These are phyloP conservation scores for Fusarium armeniacum DNA, from an alignment of 2,329 filamentous ascomycete species.

Conservation along the genomic window DNA sequence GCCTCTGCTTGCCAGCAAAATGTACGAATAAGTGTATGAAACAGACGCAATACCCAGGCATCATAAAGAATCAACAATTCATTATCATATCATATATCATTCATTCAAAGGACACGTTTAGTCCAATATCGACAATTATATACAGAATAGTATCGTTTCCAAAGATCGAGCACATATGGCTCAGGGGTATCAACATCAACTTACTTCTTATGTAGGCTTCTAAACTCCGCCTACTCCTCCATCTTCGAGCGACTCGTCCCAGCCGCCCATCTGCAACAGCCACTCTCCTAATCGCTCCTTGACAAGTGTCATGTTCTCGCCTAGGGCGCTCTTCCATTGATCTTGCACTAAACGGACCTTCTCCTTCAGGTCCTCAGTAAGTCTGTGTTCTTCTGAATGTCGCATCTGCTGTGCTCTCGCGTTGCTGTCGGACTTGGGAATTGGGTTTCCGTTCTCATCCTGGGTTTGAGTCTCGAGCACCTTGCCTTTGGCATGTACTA, in stretches of 20 bases:
- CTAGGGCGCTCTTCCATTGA: slow-evolving; percentile 91
- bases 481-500: slow-evolving; percentile 77
- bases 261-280: slow-evolving; percentile 83
- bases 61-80: slow-evolving; percentile 20
- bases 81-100: slow-evolving; percentile 42
- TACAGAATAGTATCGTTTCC: slow-evolving; percentile 42
- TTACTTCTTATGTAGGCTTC: slow-evolving; percentile 21
- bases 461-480: slow-evolving; percentile 75
- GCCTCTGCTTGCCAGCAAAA: slow-evolving; percentile 10
- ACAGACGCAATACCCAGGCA: slow-evolving; percentile 34
- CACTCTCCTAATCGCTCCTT: slow-evolving; percentile 81
- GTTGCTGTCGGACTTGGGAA: slow-evolving; percentile 53
- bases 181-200: slow-evolving; percentile 52
- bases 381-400: slow-evolving; percentile 73
- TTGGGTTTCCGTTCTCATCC: slow-evolving; percentile 55
- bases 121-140: slow-evolving; percentile 35
- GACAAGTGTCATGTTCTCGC: slow-evolving; percentile 78
- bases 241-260: slow-evolving; percentile 82
- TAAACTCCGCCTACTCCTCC: slow-evolving; percentile 65
- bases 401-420: slow-evolving; percentile 69
- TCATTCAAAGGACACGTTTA: slow-evolving; percentile 22
- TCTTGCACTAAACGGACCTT: slow-evolving; percentile 92
- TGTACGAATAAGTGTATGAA: slow-evolving; percentile 44
- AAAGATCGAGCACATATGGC: slow-evolving; percentile 36
- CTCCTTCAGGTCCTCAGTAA: slow-evolving; percentile 92